Conservation (phyloP, 2,329 filamentous ascomycete genomes). For the Furcasterigmium sp. region DNA sequence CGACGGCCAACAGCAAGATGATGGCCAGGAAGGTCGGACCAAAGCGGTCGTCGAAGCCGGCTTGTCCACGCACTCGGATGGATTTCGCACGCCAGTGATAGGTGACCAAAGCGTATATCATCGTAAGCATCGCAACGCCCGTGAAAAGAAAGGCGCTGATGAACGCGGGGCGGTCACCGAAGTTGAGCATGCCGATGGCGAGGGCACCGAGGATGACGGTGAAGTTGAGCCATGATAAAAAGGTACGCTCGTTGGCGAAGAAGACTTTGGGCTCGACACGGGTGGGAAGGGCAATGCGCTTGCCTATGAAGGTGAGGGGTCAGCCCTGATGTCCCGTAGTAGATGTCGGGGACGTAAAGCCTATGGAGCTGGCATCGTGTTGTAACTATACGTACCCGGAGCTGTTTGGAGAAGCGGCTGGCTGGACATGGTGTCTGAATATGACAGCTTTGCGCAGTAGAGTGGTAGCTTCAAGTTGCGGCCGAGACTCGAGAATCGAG, state of each 20-base stretch:
- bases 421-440: constrained; percentile 74
- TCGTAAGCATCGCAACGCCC: constrained; percentile 85
- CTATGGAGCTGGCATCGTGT: no score
- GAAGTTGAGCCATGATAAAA: constrained; percentile 99
- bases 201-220: constrained; percentile 96
- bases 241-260: constrained; percentile 99
- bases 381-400: constrained; percentile 76
- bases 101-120: constrained; percentile 90
- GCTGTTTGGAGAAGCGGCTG: constrained; percentile 94
- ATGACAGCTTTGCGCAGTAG: no score
- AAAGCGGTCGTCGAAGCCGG: constrained; percentile 93
- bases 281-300: constrained; percentile 95
- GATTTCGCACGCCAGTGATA: constrained; percentile 97
- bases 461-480: no score
- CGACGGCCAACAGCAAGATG: constrained; percentile 79
- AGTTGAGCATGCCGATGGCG: constrained; percentile 95
- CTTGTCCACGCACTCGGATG: constrained; percentile 85
- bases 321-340: no score
- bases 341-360: no score
- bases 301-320: constrained; percentile 58
- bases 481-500: no score
- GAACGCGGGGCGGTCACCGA: constrained; percentile 89
- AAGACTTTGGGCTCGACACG: constrained; percentile 99
- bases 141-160: constrained; percentile 95
- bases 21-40: constrained; percentile 88